phyloP scores from a whole-genome alignment of 2,329 filamentous ascomycete species.

The Neonectria coccinea region DNA sequence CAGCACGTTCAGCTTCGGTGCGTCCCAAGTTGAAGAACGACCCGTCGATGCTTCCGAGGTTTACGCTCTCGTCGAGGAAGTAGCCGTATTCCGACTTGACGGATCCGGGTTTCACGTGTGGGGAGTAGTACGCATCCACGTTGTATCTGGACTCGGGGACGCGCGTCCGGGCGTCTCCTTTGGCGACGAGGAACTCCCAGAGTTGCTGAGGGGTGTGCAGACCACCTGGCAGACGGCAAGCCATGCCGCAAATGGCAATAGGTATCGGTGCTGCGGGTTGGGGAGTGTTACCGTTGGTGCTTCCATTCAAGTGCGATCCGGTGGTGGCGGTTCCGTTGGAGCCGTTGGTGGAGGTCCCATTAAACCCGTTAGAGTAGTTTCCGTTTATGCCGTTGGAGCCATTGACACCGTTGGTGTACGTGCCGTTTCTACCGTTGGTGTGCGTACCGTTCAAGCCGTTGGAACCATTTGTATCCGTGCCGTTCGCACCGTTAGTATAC shows the following conservation, averaged over 20 bases:
- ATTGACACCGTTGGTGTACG: conserved; percentile 2
- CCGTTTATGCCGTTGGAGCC: conserved; percentile 14
- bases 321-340: not conserved
- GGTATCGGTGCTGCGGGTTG: not conserved
- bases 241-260: not conserved
- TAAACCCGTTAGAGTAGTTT: not conserved
- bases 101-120: not conserved
- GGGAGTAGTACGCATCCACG: not conserved
- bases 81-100: not conserved
- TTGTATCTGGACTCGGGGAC: not conserved
- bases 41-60: not conserved
- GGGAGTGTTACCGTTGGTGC: conserved; percentile 52
- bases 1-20: not conserved
- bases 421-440: too few species aligned
- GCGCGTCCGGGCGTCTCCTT: not conserved
- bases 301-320: conserved; percentile 25
- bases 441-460: conserved; percentile 15
- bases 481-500: not conserved
- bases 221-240: not conserved
- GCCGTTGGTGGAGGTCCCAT: conserved; percentile 3
- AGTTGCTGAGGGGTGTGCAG: not conserved
- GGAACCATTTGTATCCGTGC: conserved; percentile 4
- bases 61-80: not conserved
- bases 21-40: not conserved
- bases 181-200: not conserved